A percentile compares a stretch with the other conserved stretches of the same genome.
These are phyloP conservation scores for Cystoisospora suis DNA, from an alignment of 169 alveolate genomes.

Conservation along the genomic window DNA sequence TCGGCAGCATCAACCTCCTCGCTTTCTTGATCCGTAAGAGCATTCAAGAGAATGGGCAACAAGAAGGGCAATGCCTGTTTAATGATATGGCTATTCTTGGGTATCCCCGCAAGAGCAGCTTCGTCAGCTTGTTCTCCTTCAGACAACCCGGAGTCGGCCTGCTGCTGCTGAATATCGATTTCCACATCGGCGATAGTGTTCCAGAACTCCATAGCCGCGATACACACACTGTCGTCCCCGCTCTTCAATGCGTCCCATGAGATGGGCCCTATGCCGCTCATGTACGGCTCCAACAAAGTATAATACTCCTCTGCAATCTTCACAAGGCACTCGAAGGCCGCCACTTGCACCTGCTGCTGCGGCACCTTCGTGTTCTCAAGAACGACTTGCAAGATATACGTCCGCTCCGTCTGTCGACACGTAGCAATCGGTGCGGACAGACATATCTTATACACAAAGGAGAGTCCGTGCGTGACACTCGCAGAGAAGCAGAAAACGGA, in stretches of 20 bases:
- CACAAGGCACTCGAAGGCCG: slow-evolving; percentile 75
- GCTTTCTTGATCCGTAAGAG: slow-evolving; percentile 50
- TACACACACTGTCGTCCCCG: slow-evolving; percentile 54
- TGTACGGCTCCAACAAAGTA: slow-evolving; percentile 51
- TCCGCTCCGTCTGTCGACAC: slow-evolving; percentile 55
- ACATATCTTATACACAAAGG: no score
- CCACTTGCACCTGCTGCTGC: slow-evolving; percentile 66
- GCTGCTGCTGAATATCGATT: slow-evolving; percentile 41
- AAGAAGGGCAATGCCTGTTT: slow-evolving; percentile 65
- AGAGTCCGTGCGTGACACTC: no score
- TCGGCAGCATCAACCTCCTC: slow-evolving; percentile 74
- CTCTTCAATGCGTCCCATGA: slow-evolving; percentile 60
- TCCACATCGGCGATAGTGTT: slow-evolving; percentile 65
- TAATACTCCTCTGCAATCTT: slow-evolving; percentile 68
- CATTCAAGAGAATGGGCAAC: slow-evolving; percentile 65
- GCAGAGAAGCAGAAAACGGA: no score
- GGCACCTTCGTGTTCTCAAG: slow-evolving; percentile 55
- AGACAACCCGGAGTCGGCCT: background rate
- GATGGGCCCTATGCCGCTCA: slow-evolving; percentile 59
- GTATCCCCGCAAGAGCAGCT: background rate
- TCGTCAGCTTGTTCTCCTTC: slow-evolving; percentile 46
- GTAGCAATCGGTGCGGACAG: no score
- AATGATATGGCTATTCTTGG: slow-evolving; percentile 29
- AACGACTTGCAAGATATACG: slow-evolving; percentile 51
- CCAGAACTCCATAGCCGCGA: slow-evolving; percentile 69